These are phyloP conservation scores for Sanghuangporus weigelae DNA, from an alignment of 1,284 basidiomycete species.

Conservation along the genomic window DNA sequence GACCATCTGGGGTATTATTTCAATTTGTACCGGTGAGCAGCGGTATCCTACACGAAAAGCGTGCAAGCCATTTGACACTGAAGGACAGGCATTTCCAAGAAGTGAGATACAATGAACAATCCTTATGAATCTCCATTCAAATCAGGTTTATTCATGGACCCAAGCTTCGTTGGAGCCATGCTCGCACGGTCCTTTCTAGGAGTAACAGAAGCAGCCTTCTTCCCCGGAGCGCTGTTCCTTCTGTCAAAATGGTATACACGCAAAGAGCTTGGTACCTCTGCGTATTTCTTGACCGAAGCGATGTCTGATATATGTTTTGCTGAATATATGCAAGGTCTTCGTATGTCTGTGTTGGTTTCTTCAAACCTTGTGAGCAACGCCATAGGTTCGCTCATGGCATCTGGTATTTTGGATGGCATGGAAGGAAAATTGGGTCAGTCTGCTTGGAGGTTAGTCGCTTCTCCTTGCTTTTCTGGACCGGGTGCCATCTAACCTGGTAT, in stretches of 20 bases:
- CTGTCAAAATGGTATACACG: conserved; percentile 23
- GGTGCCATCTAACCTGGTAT: too few relatives aligned
- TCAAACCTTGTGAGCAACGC: conserved; percentile 46
- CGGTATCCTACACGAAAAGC: not conserved
- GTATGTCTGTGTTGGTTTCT: conserved; percentile 37
- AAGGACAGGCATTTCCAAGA: conserved; percentile 46
- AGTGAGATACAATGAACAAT: conserved; percentile 30
- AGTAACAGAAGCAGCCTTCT: conserved; percentile 28
- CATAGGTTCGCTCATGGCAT: conserved; percentile 40
- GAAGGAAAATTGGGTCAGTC: conserved; percentile 42
- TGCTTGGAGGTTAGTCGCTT: conserved; percentile 28
- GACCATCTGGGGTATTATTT: conserved; percentile 66
- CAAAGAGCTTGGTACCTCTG: not conserved
- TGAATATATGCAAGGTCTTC: conserved; percentile 20
- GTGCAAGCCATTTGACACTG: not conserved
- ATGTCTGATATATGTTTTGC: not conserved
- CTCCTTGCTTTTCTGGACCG: not conserved
- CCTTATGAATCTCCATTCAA: not conserved
- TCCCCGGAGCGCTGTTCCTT: conserved; percentile 23
- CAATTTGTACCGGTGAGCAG: conserved; percentile 47
- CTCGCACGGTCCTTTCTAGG: conserved; percentile 72
- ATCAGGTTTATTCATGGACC: conserved; percentile 21
- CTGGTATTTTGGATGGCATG: conserved; percentile 36
- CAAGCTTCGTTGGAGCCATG: conserved; percentile 28
- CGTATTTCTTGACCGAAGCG: not conserved